Evolutionary conservation across 768 basidiomycete genomes (phyloP), one percentile per base, ranked within the genome.

Genomic region (Macrolepiota dolichaula): DNA sequence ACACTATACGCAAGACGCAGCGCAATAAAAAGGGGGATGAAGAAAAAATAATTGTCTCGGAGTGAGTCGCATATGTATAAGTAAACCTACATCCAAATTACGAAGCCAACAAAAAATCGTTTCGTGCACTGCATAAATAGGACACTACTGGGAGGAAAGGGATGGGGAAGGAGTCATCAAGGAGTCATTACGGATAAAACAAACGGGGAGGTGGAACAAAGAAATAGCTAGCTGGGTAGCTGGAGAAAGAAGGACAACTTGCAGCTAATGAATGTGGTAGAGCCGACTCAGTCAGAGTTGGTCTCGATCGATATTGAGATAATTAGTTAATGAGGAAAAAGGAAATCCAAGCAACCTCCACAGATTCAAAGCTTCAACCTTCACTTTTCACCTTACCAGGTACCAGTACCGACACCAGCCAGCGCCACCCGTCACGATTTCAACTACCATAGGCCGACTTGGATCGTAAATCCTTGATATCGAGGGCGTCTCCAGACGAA

Each of bases 401-500:
- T 32, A 32, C 9, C 24, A 29, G 15, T 27, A 17, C 42, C 44
- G n/a, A 15, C 27, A 29, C 55, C 55, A 56, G 17, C 22, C 29
- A 32, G 29, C 29, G 29, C 22, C 19, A 37, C 37, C 40, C 27
- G 25, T 27, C 40, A 44, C 22, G 17, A 44, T 3, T 44, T 60
- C 59, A 60, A 57, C 62, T 71, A 40, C 70, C 70, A 37, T 71
- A 72, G 46, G 36, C 24, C 29, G 29, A 32, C 51, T 70, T 69
- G 17, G 71, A 71, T 50, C 72, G 68, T 50, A 74, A 65, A 52
- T 74, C 74, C 47, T 69, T 70, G 56, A 73, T 57, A 63, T 75
- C 72, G 6, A 73, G 61, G 4, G 64, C 64, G 17, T 62, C 66
- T 19, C 62, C 59, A n/a, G 67, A 58, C 47, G 57, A 58, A 25